Evolutionary conservation across 2,329 filamentous ascomycete genomes (phyloP), one percentile per base, ranked within the genome.

Genomic region (Exutisphaerella laricina): DNA sequence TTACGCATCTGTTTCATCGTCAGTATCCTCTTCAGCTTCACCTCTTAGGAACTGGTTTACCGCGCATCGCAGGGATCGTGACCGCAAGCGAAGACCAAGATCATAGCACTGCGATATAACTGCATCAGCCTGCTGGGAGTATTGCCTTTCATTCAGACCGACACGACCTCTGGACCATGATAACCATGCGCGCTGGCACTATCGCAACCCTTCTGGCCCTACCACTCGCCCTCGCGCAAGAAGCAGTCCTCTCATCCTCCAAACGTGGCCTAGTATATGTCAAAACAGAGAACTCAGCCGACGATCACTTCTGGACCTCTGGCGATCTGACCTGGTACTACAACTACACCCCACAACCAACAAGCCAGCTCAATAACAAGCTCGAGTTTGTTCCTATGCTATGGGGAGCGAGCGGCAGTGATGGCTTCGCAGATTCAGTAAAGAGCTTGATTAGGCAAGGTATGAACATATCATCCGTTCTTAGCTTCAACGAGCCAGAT

Each of bases 401-500:
- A 46, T 90, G 82, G 82, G 84, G 84, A 22, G 69, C 77, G 7
- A 52, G 71, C 43, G 61, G 67, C 20, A 72, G 77, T 58, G 79
- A 74, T 0, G 69, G 71, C 0, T 89, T 89, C 62, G 70, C 80
- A 29, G 65, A 73, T 42, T 68, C 72, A 1, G 76, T 90, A 28
- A 74, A 70, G 54, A 50, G 55, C 1, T 70, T 82, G 39, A 71
- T 86, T 41, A 54, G 68, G 33, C 54, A 63, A 28, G 69, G 69
- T 26, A 72, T 67, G 50, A 80, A 82, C 50, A 78, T 89, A 57
- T 73, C 69, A 9, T 77, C 86, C 55, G 77, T 86, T 2, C 69
- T 90, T n/a, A 75, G 71, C 20, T 89, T 88, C 70, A 90, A 92
- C 64, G 86, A 92, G 60, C 86, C 86, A 0, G 84, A 90, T 58